Conservation (phyloP, 768 basidiomycete genomes). For the Suillus tomentosus region DNA sequence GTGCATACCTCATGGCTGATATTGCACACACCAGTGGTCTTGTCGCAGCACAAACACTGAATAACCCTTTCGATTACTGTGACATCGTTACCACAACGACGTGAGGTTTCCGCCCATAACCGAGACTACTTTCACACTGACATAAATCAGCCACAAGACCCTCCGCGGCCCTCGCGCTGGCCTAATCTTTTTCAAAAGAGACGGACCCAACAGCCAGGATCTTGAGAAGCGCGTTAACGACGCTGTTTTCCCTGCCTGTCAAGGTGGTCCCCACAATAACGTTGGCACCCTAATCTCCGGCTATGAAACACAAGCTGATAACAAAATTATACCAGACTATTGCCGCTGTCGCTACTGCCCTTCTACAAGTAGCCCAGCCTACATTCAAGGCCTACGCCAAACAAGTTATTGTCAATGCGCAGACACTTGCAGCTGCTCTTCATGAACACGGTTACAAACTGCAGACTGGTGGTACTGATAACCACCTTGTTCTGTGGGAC, state of each 20-base stretch:
- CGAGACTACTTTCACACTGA: constrained; percentile 8
- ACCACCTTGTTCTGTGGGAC: constrained; percentile 98
- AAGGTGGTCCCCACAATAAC: constrained; percentile 99
- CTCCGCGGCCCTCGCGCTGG: constrained; percentile 98
- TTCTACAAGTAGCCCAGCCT: constrained; percentile 89
- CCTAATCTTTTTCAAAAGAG: constrained; percentile 97
- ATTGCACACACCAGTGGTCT: constrained; percentile 98
- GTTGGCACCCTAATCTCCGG: constrained; percentile 41
- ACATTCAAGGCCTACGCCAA: constrained; percentile 90
- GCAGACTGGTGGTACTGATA: constrained; percentile 96
- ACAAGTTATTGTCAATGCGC: constrained; percentile 91
- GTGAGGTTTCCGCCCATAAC: constrained; percentile 41
- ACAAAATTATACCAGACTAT: constrained; percentile 65
- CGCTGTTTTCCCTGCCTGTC: constrained; percentile 99
- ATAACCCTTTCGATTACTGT: constrained; percentile 92
- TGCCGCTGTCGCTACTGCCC: constrained; percentile 89
- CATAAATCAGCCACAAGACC: constrained; percentile 83
- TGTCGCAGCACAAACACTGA: constrained; percentile 88
- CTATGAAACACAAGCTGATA: constrained; percentile 6
- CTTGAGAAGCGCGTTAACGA: constrained; percentile 97
- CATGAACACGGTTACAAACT: constrained; percentile 87
- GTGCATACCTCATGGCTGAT: constrained; percentile 92
- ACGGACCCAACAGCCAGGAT: constrained; percentile 76
- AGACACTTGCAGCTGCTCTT: constrained; percentile 72
- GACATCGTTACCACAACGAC: constrained; percentile 99